These are phyloP conservation scores for Clonostachys solani DNA, from an alignment of 2,329 filamentous ascomycete species.

Conservation along the genomic window DNA sequence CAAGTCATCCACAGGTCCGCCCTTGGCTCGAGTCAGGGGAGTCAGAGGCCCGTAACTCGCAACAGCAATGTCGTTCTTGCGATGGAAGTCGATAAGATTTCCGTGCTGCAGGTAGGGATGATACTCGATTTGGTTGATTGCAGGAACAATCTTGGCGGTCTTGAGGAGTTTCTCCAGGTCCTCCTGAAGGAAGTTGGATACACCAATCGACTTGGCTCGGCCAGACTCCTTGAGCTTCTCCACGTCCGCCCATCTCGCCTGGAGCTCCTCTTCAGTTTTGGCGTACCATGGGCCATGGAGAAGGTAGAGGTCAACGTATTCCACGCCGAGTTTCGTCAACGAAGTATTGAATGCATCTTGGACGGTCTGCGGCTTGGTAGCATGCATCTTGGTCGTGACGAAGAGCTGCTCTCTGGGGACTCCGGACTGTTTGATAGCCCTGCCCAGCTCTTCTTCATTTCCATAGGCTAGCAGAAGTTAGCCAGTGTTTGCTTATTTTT, in stretches of 20 bases:
- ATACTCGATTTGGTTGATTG: constrained; percentile 77
- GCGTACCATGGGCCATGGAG: constrained; percentile 56
- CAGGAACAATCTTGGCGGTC: constrained; percentile 59
- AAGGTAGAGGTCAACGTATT: constrained; percentile 70
- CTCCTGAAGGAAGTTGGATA: constrained; percentile 66
- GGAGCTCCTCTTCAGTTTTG: constrained; percentile 46
- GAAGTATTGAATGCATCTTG: constrained; percentile 51
- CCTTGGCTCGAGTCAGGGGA: constrained; percentile 37
- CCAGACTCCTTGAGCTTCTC: constrained; percentile 65
- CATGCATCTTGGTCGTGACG: constrained; percentile 56
- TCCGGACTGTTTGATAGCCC: constrained; percentile 63
- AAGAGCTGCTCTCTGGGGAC: constrained; percentile 65
- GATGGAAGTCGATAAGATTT: constrained; percentile 52
- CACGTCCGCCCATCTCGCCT: constrained; percentile 52
- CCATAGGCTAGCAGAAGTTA: constrained; percentile 43
- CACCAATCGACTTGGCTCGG: constrained; percentile 66
- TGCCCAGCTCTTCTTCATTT: constrained; percentile 67
- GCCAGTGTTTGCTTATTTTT: not conserved
- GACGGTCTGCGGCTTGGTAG: constrained; percentile 32
- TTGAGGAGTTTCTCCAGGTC: constrained; percentile 52
- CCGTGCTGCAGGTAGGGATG: constrained; percentile 72
- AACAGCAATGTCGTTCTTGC: constrained; percentile 51
- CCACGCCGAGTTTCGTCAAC: constrained; percentile 60
- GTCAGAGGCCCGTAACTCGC: constrained; percentile 53
- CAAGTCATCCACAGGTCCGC: constrained; percentile 47